These are phyloP conservation scores for Quercus gilva DNA, from an alignment of 306 rosid genomes.

Conservation along the genomic window DNA sequence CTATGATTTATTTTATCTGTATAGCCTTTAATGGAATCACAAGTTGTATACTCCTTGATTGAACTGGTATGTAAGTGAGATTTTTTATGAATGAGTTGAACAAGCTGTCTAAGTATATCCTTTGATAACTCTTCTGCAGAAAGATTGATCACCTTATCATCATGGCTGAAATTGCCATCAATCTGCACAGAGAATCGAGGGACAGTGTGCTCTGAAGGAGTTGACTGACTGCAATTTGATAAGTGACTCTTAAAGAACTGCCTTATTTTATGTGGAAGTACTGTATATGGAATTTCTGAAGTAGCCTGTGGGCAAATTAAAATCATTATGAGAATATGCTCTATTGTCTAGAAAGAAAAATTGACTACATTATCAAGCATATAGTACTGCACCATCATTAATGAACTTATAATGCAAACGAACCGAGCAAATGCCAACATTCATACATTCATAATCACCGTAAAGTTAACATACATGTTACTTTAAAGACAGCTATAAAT, in stretches of 20 bases:
- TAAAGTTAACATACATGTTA: too few species aligned
- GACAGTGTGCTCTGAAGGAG: constrained; percentile 52
- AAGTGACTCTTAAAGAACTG: constrained; percentile 61
- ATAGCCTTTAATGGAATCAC: constrained; percentile 27
- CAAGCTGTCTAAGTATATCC: constrained; percentile 59
- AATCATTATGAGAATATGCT: constrained; percentile 20
- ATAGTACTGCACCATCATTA: constrained; percentile 4
- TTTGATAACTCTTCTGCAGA: constrained; percentile 64
- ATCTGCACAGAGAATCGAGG: constrained; percentile 69
- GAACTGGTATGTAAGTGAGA: constrained; percentile 49
- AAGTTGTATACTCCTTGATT: constrained; percentile 24
- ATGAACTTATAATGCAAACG: background rate
- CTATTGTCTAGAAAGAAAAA: background rate
- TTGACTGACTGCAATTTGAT: constrained; percentile 41
- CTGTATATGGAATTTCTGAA: constrained; percentile 63
- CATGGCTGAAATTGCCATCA: constrained; percentile 58
- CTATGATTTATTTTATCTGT: constrained; percentile 23
- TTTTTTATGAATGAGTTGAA: constrained; percentile 68
- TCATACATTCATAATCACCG: too few species aligned
- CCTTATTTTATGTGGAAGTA: constrained; percentile 64
- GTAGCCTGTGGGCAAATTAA: constrained; percentile 64
- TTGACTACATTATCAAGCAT: constrained; percentile 1
- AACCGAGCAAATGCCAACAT: background rate
- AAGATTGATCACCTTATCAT: constrained; percentile 47
- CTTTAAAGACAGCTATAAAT: too few species aligned